Percentiles rank a stretch among this genome's conserved stretches.
Evolutionary conservation across 2,329 filamentous ascomycete species (phyloP).

Genomic region (Pseudohalonectria lignicola): DNA sequence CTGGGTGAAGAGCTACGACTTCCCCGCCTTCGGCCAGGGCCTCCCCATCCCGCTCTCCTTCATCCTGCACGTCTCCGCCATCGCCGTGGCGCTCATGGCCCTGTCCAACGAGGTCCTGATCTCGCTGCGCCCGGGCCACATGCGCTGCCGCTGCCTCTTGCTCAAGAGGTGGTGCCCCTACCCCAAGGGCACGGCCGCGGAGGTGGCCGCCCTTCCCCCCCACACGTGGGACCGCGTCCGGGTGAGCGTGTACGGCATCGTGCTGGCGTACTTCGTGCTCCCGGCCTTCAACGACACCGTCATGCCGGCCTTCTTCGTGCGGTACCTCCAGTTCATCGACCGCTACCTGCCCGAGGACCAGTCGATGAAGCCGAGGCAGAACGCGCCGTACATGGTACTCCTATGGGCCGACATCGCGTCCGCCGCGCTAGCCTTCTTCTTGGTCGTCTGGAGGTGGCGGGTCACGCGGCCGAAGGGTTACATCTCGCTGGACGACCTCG

Average conservation of each 20-base stretch:
- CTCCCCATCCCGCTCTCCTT: not conserved
- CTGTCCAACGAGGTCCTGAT: conserved; percentile 2
- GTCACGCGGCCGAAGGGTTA: not conserved
- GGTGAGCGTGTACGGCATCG: not conserved
- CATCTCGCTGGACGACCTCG: not conserved
- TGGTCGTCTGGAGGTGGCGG: not conserved
- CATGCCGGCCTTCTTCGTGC: not conserved
- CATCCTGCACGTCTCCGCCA: not conserved
- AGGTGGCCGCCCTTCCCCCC: conserved; percentile 1
- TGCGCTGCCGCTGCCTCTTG: conserved; percentile 1
- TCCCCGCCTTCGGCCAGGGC: not conserved
- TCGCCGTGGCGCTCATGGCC: not conserved
- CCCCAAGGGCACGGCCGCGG: not conserved
- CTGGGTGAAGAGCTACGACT: not conserved
- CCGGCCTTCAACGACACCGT: not conserved
- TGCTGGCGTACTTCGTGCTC: conserved; percentile 1
- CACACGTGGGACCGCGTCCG: conserved; percentile 3
- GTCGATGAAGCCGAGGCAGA: conserved; percentile 2
- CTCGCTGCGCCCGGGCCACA: not conserved
- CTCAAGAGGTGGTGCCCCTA: conserved; percentile 1
- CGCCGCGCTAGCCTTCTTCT: not conserved
- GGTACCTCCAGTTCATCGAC: not conserved
- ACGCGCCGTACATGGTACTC: not conserved
- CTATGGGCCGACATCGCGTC: not conserved
- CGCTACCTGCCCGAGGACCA: not conserved